Percentiles rank a stretch among this genome's conserved stretches.
These are phyloP conservation scores for Populus pruinosa DNA, from an alignment of 345 rosid species.

Conservation along the genomic window DNA sequence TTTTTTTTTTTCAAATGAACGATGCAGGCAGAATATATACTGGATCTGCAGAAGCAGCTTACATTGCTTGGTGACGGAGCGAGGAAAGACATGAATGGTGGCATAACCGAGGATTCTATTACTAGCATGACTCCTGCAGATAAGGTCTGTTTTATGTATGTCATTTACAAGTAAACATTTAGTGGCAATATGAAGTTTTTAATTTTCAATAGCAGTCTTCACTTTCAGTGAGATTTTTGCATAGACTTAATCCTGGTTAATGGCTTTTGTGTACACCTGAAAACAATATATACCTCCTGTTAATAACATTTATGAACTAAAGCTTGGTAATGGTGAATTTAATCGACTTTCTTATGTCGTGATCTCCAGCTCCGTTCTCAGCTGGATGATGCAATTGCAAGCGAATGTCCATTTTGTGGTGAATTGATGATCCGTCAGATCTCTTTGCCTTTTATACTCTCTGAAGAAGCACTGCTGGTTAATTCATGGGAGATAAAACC, in stretches of 20 bases:
- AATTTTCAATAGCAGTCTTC: background rate
- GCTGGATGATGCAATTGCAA: constrained; percentile 89
- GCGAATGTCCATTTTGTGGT: constrained; percentile 94
- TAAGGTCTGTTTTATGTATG: constrained; percentile 49
- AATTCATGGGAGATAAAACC: constrained; percentile 86
- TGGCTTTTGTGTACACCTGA: background rate
- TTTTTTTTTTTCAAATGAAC: background rate
- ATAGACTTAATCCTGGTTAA: background rate
- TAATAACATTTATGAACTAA: background rate
- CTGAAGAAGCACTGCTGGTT: constrained; percentile 64
- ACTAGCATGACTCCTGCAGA: constrained; percentile 61
- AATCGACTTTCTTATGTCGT: constrained; percentile 9
- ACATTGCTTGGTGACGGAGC: constrained; percentile 74
- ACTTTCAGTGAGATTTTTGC: background rate
- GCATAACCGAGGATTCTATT: constrained; percentile 54
- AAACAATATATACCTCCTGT: background rate
- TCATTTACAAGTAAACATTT: background rate
- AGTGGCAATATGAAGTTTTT: background rate
- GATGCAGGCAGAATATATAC: constrained; percentile 71
- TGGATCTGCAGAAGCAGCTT: constrained; percentile 88
- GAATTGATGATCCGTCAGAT: constrained; percentile 89
- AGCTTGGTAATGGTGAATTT: background rate
- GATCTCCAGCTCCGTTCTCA: constrained; percentile 75
- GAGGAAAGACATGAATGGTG: constrained; percentile 59
- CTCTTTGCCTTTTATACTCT: constrained; percentile 59